A percentile compares a stretch with the other conserved stretches of the same genome.
These are phyloP conservation scores for Aspergillus calidoustus DNA, from an alignment of 2,329 filamentous ascomycete genomes.

Conservation along the genomic window DNA sequence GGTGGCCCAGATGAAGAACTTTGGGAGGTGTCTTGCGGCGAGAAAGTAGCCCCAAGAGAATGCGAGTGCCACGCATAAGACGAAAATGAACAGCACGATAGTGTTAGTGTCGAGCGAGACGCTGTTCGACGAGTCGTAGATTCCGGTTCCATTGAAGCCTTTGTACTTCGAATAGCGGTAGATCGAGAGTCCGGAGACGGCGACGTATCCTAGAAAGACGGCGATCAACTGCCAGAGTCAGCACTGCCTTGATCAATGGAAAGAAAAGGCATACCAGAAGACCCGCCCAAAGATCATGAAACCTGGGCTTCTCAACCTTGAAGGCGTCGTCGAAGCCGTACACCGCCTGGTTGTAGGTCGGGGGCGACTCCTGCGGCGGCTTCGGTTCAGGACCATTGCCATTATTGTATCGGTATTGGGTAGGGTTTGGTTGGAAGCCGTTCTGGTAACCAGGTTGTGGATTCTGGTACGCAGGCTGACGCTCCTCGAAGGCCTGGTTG, in stretches of 20 bases:
- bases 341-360: conserved; percentile 37
- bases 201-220: conserved; percentile 74
- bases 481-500: conserved; percentile 29
- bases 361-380: conserved; percentile 32
- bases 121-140: conserved; percentile 70
- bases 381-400: conserved; percentile 27
- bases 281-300: conserved; percentile 88
- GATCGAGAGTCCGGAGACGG: conserved; percentile 75
- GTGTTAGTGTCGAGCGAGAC: conserved; percentile 82
- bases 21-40: conserved; percentile 76
- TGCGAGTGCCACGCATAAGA: conserved; percentile 72
- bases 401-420: conserved; percentile 24
- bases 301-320: conserved; percentile 81
- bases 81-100: conserved; percentile 80
- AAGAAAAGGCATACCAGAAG: conserved; percentile 61
- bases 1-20: conserved; percentile 90
- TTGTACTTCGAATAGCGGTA: conserved; percentile 72
- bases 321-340: conserved; percentile 78
- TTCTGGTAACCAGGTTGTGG: conserved; percentile 24
- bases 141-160: conserved; percentile 69
- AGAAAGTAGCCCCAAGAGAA: conserved; percentile 79
- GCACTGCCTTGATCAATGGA: neutral
- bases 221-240: conserved; percentile 62
- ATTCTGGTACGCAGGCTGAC: conserved; percentile 26
- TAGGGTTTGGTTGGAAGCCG: conserved; percentile 18